Evolutionary conservation across 768 basidiomycete genomes (phyloP).

Genomic region (Tricholoma saponaceum): DNA sequence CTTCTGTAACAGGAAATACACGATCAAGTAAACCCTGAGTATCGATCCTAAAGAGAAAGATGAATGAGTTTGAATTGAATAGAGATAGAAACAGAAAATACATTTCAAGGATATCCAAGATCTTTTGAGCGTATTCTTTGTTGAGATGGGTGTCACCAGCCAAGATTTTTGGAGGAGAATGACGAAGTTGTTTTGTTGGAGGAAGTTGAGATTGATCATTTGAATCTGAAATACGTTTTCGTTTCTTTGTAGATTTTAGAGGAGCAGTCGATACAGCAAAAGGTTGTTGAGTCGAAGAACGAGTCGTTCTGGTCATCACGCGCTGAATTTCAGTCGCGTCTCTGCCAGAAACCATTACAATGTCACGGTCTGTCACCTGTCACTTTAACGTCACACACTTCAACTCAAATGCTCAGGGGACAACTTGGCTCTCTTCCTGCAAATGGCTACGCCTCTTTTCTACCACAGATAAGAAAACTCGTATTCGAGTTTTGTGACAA

Average conservation of each 20-base stretch:
- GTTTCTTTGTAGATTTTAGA: constrained; percentile 45
- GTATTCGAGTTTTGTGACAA: constrained; percentile 88
- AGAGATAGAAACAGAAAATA: constrained; percentile 21
- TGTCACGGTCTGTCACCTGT: neutral
- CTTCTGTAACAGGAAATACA: constrained; percentile 55
- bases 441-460: constrained; percentile 71
- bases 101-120: constrained; percentile 60
- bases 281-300: constrained; percentile 45
- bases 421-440: constrained; percentile 53
- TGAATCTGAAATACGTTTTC: constrained; percentile 53
- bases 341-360: no score
- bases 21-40: constrained; percentile 77
- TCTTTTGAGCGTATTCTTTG: constrained; percentile 40
- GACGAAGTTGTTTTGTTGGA: constrained; percentile 35
- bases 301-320: constrained; percentile 74
- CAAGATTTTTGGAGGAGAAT: neutral
- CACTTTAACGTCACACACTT: constrained; percentile 11
- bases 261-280: constrained; percentile 23
- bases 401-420: constrained; percentile 44
- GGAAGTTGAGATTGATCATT: constrained; percentile 40
- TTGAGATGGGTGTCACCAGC: neutral
- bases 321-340: no score
- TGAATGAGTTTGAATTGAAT: neutral
- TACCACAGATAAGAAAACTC: constrained; percentile 79
- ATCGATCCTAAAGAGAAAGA: constrained; percentile 47